These are phyloP conservation scores for Berberis vulgaris DNA, from an alignment of 164 flowering plant species.

Conservation along the genomic window DNA sequence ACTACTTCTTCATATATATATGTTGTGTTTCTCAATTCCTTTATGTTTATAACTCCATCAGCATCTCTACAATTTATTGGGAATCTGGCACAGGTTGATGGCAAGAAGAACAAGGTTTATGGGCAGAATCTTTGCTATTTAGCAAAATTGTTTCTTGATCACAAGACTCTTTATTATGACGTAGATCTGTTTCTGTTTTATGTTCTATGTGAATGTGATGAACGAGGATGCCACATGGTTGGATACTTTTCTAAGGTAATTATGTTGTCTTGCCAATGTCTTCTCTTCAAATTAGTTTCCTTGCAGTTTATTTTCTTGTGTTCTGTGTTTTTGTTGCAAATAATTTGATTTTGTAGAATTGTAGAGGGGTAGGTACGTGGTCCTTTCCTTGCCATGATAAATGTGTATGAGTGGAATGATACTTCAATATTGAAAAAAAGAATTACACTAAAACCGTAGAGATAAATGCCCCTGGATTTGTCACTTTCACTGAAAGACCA, in stretches of 20 bases:
- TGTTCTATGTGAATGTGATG: conserved; percentile 95
- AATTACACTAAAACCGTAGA: too few species aligned
- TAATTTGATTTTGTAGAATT: too few species aligned
- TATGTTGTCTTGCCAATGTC: not conserved
- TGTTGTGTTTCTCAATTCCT: not conserved
- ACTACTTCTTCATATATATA: not conserved
- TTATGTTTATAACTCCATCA: not conserved
- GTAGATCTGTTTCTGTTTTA: conserved; percentile 93
- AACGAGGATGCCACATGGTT: conserved; percentile 99
- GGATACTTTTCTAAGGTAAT: conserved; percentile 97
- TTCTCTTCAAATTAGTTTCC: not conserved
- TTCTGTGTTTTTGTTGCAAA: not conserved
- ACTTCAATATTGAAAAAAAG: too few species aligned
- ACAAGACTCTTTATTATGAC: conserved; percentile 97
- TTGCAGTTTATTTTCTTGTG: not conserved
- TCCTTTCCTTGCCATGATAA: not conserved
- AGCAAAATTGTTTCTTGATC: conserved; percentile 95
- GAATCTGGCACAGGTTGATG: conserved; percentile 71
- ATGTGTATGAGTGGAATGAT: too few species aligned
- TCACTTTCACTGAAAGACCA: too few species aligned
- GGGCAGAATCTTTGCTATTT: conserved; percentile 93
- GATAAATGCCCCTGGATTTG: too few species aligned
- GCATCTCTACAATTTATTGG: not conserved
- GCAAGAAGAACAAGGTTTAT: conserved; percentile 96
- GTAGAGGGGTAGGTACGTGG: not conserved